phyloP scores from a whole-genome alignment of 805 yeast genomes.

The Wickerhamiella hasegawae region DNA sequence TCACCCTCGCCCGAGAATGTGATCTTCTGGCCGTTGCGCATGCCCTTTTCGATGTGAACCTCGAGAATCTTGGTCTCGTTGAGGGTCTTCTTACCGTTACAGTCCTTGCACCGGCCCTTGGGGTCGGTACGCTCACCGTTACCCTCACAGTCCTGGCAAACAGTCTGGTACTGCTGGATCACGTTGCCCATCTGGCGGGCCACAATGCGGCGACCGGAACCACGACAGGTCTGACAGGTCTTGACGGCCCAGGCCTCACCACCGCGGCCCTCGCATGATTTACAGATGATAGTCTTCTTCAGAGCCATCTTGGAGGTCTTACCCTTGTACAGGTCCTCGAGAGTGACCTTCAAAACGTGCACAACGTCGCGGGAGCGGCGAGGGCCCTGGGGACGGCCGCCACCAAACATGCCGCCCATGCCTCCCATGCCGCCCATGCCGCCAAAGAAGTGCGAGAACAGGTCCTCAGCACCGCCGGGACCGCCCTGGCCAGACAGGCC shows the following conservation, averaged over 20 bases:
- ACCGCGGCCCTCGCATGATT: conserved; percentile 84
- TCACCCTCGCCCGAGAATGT: conserved; percentile 94
- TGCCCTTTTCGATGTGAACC: conserved; percentile 93
- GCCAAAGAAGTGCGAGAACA: conserved; percentile 74
- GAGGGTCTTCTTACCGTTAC: conserved; percentile 78
- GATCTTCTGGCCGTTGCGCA: conserved; percentile 84
- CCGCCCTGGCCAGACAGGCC: conserved; percentile 66
- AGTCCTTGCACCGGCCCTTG: conserved; percentile 72
- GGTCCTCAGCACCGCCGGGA: conserved; percentile 54
- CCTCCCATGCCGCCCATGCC: conserved; percentile 29
- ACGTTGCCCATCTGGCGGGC: conserved; percentile 99
- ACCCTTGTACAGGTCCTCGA: conserved; percentile 41
- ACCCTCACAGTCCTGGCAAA: conserved; percentile 86
- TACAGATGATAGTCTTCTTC: conserved; percentile 81
- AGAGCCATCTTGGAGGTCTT: conserved; percentile 86
- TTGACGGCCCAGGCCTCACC: conserved; percentile 85
- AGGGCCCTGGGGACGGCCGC: conserved; percentile 66
- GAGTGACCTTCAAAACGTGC: conserved; percentile 68
- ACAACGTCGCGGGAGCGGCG: conserved; percentile 80
- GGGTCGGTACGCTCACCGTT: conserved; percentile 77
- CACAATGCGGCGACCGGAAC: conserved; percentile 79
- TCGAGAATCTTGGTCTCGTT: conserved; percentile 84
- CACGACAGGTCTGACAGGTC: conserved; percentile 76
- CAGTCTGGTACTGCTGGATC: conserved; percentile 94
- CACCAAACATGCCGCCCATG: conserved; percentile 46